These are phyloP conservation scores for Ophiocordyceps sinensis DNA, from an alignment of 2,329 filamentous ascomycete genomes.

Conservation along the genomic window DNA sequence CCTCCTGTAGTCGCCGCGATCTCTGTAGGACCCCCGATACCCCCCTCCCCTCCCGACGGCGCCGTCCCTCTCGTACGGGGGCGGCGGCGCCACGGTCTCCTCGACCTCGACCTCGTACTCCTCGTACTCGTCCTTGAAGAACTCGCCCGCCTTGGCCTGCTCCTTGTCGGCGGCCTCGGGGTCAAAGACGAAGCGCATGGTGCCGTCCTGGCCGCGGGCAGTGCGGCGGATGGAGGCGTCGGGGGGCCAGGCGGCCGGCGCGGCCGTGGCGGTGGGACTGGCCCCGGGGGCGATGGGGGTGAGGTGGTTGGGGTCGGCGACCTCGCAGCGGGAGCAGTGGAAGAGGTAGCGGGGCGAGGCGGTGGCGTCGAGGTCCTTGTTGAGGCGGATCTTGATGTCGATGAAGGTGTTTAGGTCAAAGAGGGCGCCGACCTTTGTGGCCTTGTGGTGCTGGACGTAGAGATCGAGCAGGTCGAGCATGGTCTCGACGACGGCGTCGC, in stretches of 20 bases:
- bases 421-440: conserved; percentile 57
- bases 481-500: conserved; percentile 51
- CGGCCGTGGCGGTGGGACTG: conserved; percentile 18
- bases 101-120: conserved; percentile 70
- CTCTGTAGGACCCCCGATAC: conserved; percentile 11
- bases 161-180: conserved; percentile 61
- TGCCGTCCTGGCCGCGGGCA: conserved; percentile 46
- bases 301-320: conserved; percentile 18
- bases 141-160: conserved; percentile 49
- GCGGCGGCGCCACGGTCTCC: conserved; percentile 30
- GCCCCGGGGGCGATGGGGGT: conserved; percentile 12
- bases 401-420: conserved; percentile 71
- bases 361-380: conserved; percentile 60
- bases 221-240: conserved; percentile 16
- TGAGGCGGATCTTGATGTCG: conserved; percentile 72
- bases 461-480: conserved; percentile 83
- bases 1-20: conserved; percentile 11
- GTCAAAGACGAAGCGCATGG: conserved; percentile 82
- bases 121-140: conserved; percentile 61
- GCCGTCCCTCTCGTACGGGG: conserved; percentile 4
- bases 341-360: conserved; percentile 48
- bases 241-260: conserved; percentile 17
- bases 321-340: conserved; percentile 38
- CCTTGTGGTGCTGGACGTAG: conserved; percentile 69
- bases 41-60: conserved; percentile 11